Evolutionary conservation across 2,329 filamentous ascomycete species (phyloP).

Genomic region (Neopestalotiopsis rosae): DNA sequence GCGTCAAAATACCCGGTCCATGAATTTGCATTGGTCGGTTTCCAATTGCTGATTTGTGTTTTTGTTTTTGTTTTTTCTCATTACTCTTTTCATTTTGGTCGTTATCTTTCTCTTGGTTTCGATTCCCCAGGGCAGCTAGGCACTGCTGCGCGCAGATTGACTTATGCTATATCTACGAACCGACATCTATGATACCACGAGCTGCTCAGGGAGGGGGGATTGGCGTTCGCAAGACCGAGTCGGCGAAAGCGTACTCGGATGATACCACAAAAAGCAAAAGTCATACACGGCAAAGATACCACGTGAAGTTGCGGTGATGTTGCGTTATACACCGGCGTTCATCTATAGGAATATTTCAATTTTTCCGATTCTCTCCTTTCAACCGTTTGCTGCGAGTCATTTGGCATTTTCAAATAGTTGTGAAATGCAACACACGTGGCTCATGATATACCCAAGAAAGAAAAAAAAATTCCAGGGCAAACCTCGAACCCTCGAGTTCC

Average conservation of each 20-base stretch:
- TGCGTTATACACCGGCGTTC: constrained; percentile 17
- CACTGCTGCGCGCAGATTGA: constrained; percentile 33
- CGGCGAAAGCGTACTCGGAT: constrained; percentile 32
- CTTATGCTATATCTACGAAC: constrained; percentile 39
- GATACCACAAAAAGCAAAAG: constrained; percentile 40
- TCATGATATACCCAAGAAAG: constrained; percentile 10
- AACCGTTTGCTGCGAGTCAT: constrained; percentile 8
- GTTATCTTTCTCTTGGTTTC: constrained; percentile 27
- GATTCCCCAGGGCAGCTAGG: constrained; percentile 31
- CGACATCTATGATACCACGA: constrained; percentile 41
- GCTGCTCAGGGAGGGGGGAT: constrained; percentile 34
- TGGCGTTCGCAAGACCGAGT: constrained; percentile 37
- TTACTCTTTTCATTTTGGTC: constrained; percentile 30
- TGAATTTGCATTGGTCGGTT: constrained; percentile 53
- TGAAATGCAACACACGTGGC: constrained; percentile 10
- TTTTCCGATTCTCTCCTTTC: constrained; percentile 8
- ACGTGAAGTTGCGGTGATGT: constrained; percentile 9
- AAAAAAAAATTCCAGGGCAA: not conserved
- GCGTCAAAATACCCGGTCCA: constrained; percentile 61
- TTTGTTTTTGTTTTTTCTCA: constrained; percentile 35
- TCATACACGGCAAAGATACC: constrained; percentile 19
- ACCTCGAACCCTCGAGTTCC: not conserved
- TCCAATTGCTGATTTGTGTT: constrained; percentile 35
- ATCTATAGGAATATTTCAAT: constrained; percentile 15
- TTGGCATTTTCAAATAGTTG: not conserved